Evolutionary conservation across 495 filamentous ascomycete species (phyloP).

Genomic region (Letharia columbiana): DNA sequence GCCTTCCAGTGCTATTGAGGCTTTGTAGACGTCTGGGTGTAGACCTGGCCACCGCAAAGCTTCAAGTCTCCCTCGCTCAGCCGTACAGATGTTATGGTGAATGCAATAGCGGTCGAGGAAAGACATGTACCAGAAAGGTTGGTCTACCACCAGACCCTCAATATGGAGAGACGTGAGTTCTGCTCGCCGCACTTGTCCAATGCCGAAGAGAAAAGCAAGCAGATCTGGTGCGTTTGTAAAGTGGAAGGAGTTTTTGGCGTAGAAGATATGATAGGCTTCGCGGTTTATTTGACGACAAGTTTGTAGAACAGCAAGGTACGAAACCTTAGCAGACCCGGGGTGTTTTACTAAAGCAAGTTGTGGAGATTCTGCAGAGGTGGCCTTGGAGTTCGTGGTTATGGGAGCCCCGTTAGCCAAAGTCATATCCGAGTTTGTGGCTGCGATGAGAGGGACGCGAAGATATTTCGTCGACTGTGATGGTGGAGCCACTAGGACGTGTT

Average conservation of each 20-base stretch:
- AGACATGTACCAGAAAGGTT: neutral
- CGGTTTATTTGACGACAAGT: constrained; percentile 7
- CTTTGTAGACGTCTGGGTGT: neutral
- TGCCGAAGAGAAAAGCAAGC: neutral
- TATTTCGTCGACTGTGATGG: neutral
- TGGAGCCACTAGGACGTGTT: neutral
- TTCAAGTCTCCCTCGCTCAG: neutral
- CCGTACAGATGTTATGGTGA: neutral
- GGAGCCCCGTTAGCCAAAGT: no score
- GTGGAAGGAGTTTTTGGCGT: constrained; percentile 10
- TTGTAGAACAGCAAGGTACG: constrained; percentile 8
- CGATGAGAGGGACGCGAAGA: neutral
- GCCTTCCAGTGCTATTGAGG: neutral
- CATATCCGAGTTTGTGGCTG: neutral
- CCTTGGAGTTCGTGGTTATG: neutral
- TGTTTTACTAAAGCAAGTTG: neutral
- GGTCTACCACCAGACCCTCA: neutral
- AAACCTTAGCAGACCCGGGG: neutral
- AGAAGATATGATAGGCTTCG: constrained; percentile 12
- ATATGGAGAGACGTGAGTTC: constrained; percentile 3
- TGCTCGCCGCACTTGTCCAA: neutral
- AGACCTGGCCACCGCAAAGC: fast-evolving
- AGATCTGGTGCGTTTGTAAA: constrained; percentile 2
- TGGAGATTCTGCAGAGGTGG: neutral
- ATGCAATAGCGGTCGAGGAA: neutral